Percentiles rank a stretch among this genome's conserved stretches.
Evolutionary conservation across 371 early-diverging fungal species (phyloP).

Genomic region (Lichtheimia ornata): DNA sequence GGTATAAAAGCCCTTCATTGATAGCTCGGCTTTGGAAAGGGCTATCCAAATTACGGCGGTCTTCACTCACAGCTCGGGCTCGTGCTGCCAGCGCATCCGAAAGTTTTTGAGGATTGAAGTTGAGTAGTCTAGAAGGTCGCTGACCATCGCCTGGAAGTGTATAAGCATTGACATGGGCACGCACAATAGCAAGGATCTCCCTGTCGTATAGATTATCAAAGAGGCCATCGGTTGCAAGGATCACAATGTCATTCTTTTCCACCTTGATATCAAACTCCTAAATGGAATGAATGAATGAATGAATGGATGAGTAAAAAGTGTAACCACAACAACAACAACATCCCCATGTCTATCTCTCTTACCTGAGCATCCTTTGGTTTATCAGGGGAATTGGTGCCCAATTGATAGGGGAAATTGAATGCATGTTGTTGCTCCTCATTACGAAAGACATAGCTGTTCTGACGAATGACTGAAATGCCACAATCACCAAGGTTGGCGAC

Average conservation of each 20-base stretch:
- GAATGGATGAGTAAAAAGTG: no score
- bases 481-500: conserved; percentile 96
- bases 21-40: conserved; percentile 88
- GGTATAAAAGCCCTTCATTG: conserved; percentile 72
- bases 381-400: conserved; percentile 72
- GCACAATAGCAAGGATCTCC: conserved; percentile 76
- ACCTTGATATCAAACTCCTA: conserved; percentile 73
- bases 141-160: conserved; percentile 57
- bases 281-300: no score
- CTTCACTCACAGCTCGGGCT: conserved; percentile 81
- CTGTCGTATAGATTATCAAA: conserved; percentile 86
- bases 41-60: conserved; percentile 67
- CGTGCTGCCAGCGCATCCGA: conserved; percentile 75
- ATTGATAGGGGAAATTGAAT: conserved; percentile 82
- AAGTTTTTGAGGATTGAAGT: conserved; percentile 73
- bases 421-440: conserved; percentile 90
- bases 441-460: conserved; percentile 84
- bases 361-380: conserved; percentile 64
- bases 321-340: no score
- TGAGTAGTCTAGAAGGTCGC: conserved; percentile 25
- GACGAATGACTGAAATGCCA: conserved; percentile 85
- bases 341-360: background rate
- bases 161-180: conserved; percentile 53
- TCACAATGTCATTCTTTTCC: conserved; percentile 75
- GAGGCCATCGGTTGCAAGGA: conserved; percentile 79